Evolutionary conservation across 176 grass and related monocot genomes (phyloP).

Genomic region (Chrysopogon serrulatus): DNA sequence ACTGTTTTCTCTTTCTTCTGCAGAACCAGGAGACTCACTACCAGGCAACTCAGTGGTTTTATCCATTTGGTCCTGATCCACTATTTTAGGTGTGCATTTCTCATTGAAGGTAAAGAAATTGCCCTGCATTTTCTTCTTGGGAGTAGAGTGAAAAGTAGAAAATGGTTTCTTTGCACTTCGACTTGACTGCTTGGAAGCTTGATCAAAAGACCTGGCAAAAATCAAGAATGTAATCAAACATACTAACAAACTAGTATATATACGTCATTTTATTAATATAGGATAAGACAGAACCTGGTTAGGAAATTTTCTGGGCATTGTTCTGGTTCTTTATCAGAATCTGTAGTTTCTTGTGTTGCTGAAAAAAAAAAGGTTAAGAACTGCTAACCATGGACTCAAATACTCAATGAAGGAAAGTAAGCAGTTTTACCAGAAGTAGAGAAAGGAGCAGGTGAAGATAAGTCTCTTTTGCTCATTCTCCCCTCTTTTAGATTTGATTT

Average conservation of each 20-base stretch:
- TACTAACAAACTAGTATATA: not conserved
- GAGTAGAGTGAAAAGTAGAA: constrained; percentile 44
- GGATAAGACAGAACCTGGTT: not conserved
- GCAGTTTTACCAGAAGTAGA: constrained; percentile 42
- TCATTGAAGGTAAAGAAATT: constrained; percentile 51
- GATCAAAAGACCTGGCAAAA: not conserved
- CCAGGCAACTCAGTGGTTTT: constrained; percentile 32
- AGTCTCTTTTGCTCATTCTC: constrained; percentile 40
- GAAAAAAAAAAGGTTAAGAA: not conserved
- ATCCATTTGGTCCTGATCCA: constrained; percentile 24
- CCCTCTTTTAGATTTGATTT: constrained; percentile 54
- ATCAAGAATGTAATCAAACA: not conserved
- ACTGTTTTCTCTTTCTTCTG: constrained; percentile 25
- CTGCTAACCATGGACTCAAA: constrained; percentile 5
- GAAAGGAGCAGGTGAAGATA: constrained; percentile 42
- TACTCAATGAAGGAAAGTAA: constrained; percentile 2
- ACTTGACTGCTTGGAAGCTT: constrained; percentile 30
- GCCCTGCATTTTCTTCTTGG: constrained; percentile 37
- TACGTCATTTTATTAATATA: not conserved
- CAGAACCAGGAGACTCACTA: constrained; percentile 32
- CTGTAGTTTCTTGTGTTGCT: not conserved
- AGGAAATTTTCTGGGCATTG: constrained; percentile 62
- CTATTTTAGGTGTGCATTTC: constrained; percentile 36
- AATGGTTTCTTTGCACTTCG: constrained; percentile 57
- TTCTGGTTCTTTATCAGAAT: constrained; percentile 6